Base-by-base conservation (phyloP, 495 filamentous ascomycete genomes). In the Eremomyces bilateralis region DNA sequence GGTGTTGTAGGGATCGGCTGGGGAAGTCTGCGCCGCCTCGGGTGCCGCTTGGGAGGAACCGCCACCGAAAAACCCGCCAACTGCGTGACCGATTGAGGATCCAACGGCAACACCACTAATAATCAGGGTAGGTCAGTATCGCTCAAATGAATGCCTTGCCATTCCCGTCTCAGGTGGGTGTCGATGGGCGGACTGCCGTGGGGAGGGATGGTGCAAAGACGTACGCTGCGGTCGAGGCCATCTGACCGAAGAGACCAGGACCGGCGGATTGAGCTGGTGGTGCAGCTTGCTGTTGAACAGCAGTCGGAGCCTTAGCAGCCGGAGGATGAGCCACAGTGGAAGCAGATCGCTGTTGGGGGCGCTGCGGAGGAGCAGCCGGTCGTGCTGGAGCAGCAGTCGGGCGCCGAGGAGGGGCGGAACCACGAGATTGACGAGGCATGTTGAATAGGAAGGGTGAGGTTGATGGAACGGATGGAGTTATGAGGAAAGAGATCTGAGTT, bases 31-130 rank as follows among this genome's bases (percentile, higher is more conserved):
- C 29, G 58, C 31, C 15, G 35, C 25, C 50, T 67, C 64, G 45
- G 67, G 68, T 28, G 77, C 63, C 21, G 73, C 63, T 40, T 55
- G 56, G 40, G 67, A 64, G 45, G 53, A 54, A 34, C 68, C 65
- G 43, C 80, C 77, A 49, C 76, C 69, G 60, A 85, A 91, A 49
- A 80, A 57, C 38, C 80, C 78, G 49, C 82, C 80, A 56, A 95
- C 69, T 41, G 80, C 83, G 59, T 95, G 84, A 51, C 88, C 88
- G 59, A 97, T 80, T 16, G 81, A 78, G 34, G 80, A 88, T 40
- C 88, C 88, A 37, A 95, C 73, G 38, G 85, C 88, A 40, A 94
- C 88, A 70, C 88, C 88, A 50, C 83, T 93, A 44, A 39, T 29
- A 30, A 32, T 31, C n/a, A n/a, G n/a, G n/a, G n/a, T n/a, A n/a